These are phyloP conservation scores for Sisymbrium altissimum DNA, from an alignment of 345 rosid genomes.

Conservation along the genomic window DNA sequence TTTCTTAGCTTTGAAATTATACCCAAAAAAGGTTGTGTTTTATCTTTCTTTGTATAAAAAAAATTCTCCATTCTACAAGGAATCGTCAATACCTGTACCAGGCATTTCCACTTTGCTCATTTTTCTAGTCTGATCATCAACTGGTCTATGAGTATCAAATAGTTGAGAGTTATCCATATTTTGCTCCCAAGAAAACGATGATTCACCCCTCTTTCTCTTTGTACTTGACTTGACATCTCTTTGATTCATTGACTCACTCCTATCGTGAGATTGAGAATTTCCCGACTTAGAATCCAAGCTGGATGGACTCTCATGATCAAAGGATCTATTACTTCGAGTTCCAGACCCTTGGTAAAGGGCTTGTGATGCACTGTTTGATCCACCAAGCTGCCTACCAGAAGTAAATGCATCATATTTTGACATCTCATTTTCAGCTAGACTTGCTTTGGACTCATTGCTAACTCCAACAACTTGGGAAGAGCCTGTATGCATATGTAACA, in stretches of 20 bases:
- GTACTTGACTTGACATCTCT: slow-evolving; percentile 52
- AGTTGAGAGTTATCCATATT: slow-evolving; percentile 53
- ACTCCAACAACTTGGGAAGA: slow-evolving; percentile 64
- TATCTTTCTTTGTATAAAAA: not conserved
- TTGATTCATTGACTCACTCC: slow-evolving; percentile 51
- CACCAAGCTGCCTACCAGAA: slow-evolving; percentile 66
- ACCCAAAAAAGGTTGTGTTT: not conserved
- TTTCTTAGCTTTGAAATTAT: not conserved
- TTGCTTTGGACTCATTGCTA: slow-evolving; percentile 50
- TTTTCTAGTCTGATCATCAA: slow-evolving; percentile 53
- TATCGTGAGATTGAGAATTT: slow-evolving; percentile 80
- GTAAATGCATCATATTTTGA: slow-evolving; percentile 59
- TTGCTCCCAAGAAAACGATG: slow-evolving; percentile 48
- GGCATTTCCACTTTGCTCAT: slow-evolving; percentile 56
- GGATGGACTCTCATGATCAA: slow-evolving; percentile 92
- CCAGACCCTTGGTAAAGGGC: slow-evolving; percentile 73
- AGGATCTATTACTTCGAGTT: slow-evolving; percentile 62
- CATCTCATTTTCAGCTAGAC: slow-evolving; percentile 59
- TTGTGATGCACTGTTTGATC: slow-evolving; percentile 59
- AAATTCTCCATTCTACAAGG: slow-evolving; percentile 35
- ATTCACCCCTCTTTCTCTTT: slow-evolving; percentile 82
- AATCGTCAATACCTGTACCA: slow-evolving; percentile 43
- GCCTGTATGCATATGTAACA: slow-evolving; percentile 45
- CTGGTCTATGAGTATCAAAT: slow-evolving; percentile 40
- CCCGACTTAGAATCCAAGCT: slow-evolving; percentile 87